Percentiles rank a stretch among this genome's conserved stretches.
phyloP scores from a whole-genome alignment of 1,284 basidiomycete genomes.

The Cutaneotrichosporon sp. region DNA sequence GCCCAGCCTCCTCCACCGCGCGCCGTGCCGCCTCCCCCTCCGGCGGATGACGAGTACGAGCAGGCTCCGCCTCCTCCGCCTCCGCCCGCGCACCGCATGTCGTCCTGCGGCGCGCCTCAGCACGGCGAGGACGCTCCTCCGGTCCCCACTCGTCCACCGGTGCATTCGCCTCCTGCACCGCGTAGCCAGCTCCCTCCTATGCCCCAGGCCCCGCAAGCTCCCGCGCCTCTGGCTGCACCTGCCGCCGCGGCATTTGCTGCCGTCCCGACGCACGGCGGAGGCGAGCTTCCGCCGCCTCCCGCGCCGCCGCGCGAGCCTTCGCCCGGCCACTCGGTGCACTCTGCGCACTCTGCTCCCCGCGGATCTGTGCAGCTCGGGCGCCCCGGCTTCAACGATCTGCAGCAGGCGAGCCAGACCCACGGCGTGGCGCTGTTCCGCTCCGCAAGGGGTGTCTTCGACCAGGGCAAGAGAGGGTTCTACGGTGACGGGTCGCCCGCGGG shows the following conservation, averaged over 20 bases:
- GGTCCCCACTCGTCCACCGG: not conserved
- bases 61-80: conserved; percentile 17
- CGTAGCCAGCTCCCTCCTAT: not conserved
- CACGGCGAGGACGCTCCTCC: conserved; percentile 1
- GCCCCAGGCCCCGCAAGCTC: conserved; percentile 2
- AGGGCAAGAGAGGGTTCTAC: conserved; percentile 70
- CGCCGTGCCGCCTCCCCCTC: conserved; percentile 12
- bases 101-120: conserved; percentile 11
- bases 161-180: not conserved
- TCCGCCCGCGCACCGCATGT: conserved; percentile 8
- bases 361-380: conserved; percentile 11
- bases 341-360: not conserved
- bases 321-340: not conserved
- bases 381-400: conserved; percentile 62
- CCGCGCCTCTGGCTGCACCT: not conserved
- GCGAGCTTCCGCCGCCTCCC: not conserved
- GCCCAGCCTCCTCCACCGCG: conserved; percentile 21
- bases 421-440: conserved; percentile 72
- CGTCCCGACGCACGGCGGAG: not conserved
- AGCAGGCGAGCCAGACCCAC: conserved; percentile 67
- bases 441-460: conserved; percentile 67
- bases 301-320: not conserved
- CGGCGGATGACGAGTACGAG: conserved; percentile 24
- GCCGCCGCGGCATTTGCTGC: not conserved
- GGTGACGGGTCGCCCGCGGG: conserved; percentile 80